phyloP scores from a whole-genome alignment of 2,329 filamentous ascomycete species.

The Aureobasidium melanogenum region DNA sequence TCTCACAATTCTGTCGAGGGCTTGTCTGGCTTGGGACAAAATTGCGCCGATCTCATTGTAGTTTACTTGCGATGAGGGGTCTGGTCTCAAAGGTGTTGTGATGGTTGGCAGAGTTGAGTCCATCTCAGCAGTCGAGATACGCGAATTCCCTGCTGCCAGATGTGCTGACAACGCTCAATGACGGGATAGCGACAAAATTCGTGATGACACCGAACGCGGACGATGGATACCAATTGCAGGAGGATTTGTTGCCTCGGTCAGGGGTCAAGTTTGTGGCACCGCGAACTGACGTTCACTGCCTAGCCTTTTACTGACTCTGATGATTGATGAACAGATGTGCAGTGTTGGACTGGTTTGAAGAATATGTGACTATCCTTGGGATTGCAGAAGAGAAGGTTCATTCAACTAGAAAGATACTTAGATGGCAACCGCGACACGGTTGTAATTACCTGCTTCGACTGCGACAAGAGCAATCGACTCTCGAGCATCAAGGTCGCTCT shows the following conservation, averaged over 20 bases:
- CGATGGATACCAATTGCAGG: not conserved
- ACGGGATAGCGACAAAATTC: not conserved
- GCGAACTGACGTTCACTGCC: not conserved
- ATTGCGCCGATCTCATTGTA: not conserved
- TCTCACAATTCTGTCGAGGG: not conserved
- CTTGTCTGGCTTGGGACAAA: not conserved
- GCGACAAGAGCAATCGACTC: not conserved
- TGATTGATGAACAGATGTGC: not conserved
- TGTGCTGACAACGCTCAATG: not conserved
- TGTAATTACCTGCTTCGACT: not conserved
- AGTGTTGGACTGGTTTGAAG: not conserved
- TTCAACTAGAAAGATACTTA: not conserved
- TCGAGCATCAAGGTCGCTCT: not conserved
- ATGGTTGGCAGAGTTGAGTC: not conserved
- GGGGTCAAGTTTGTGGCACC: not conserved
- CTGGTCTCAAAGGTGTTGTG: not conserved
- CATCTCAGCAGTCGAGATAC: not conserved
- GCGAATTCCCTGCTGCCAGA: not conserved
- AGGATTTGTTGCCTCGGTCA: not conserved
- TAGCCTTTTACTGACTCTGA: not conserved
- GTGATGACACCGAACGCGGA: not conserved
- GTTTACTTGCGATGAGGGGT: not conserved
- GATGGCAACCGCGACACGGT: not conserved
- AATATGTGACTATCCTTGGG: not conserved
- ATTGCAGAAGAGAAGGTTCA: not conserved